A percentile compares a stretch with the other conserved stretches of the same genome.
Evolutionary conservation across 2,329 filamentous ascomycete genomes (phyloP).

Genomic region (Aureobasidium leucospermi): DNA sequence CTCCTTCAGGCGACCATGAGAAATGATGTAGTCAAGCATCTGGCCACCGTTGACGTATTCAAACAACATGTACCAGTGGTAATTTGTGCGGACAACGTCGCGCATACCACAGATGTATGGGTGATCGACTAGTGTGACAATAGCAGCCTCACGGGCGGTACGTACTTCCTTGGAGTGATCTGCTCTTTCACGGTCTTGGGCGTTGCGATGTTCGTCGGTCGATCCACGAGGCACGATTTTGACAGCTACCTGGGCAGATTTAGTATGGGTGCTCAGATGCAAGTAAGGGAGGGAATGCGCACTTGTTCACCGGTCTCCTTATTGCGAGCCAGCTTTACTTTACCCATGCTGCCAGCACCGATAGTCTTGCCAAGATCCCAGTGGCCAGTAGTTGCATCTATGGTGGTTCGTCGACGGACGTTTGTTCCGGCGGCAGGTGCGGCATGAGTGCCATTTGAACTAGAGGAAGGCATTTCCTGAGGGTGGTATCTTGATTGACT

Average conservation of each 20-base stretch:
- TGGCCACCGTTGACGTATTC: constrained; percentile 98
- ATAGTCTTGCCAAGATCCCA: constrained; percentile 97
- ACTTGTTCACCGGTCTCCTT: constrained; percentile 87
- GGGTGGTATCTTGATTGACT: constrained; percentile 39
- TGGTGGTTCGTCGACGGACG: constrained; percentile 62
- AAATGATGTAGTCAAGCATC: constrained; percentile 99
- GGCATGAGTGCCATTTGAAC: constrained; percentile 22
- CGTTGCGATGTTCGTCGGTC: constrained; percentile 69
- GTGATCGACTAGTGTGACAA: constrained; percentile 88
- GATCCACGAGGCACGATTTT: constrained; percentile 94
- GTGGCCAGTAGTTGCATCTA: constrained; percentile 82
- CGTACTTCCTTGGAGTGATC: constrained; percentile 96
- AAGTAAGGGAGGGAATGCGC: constrained; percentile 17
- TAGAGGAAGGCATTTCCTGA: constrained; percentile 28
- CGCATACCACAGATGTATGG: constrained; percentile 94
- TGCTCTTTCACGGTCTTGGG: constrained; percentile 74
- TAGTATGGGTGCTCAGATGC: not conserved
- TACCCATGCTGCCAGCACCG: constrained; percentile 96
- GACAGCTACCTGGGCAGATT: constrained; percentile 65
- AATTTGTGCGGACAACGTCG: constrained; percentile 90
- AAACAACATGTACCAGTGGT: constrained; percentile 99
- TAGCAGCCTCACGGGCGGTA: constrained; percentile 89
- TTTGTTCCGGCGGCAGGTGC: constrained; percentile 17
- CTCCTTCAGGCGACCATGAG: constrained; percentile 93
- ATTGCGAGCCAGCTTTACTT: constrained; percentile 92